Evolutionary conservation across 169 alveolate genomes (phyloP).

Genomic region (Babesia bovis): DNA sequence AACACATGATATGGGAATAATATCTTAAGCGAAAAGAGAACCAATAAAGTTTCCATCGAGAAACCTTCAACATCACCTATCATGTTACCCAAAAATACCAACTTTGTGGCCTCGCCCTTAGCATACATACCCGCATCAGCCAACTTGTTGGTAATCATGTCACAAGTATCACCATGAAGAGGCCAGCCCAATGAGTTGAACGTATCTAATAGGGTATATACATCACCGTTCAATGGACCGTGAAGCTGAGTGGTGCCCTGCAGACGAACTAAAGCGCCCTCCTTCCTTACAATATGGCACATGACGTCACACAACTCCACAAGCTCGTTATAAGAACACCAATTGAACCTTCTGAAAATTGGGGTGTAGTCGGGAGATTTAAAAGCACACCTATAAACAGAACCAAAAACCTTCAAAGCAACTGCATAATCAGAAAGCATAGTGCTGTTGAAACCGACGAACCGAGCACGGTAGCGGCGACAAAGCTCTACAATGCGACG

Average conservation of each 20-base stretch:
- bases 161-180: constrained; percentile 41
- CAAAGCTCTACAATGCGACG: constrained; percentile 17
- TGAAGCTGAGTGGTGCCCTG: constrained; percentile 63
- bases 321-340: constrained; percentile 71
- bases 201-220: constrained; percentile 58
- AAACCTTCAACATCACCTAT: constrained; percentile 25
- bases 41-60: constrained; percentile 44
- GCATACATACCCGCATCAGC: constrained; percentile 10
- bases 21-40: constrained; percentile 54
- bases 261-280: constrained; percentile 51
- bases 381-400: constrained; percentile 49
- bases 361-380: constrained; percentile 19
- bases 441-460: constrained; percentile 41
- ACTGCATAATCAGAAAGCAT: constrained; percentile 56
- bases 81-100: constrained; percentile 52
- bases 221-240: constrained; percentile 69
- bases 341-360: constrained; percentile 25
- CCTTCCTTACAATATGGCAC: constrained; percentile 60
- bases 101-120: constrained; percentile 28
- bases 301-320: constrained; percentile 70
- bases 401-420: constrained; percentile 59
- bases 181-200: constrained; percentile 78
- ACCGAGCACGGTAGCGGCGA: constrained; percentile 37
- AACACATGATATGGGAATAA: constrained; percentile 63
- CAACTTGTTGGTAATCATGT: background rate